Evolutionary conservation across 257 asterid species (phyloP).

Genomic region (Solanum virginianum): DNA sequence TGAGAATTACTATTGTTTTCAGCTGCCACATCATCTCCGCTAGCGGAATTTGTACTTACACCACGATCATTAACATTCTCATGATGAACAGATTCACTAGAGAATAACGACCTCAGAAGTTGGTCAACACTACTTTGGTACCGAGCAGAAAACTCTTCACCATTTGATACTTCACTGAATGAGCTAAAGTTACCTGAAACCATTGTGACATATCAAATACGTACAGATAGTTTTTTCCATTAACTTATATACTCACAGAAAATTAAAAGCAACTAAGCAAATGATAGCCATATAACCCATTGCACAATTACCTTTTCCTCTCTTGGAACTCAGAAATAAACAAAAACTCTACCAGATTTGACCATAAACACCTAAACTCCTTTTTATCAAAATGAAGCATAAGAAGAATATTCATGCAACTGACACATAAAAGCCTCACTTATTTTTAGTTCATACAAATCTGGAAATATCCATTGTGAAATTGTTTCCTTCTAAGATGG

Average conservation of each 20-base stretch:
- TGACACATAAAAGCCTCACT: not conserved
- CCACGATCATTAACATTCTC: slow-evolving; percentile 9
- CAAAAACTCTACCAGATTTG: not conserved
- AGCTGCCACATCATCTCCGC: slow-evolving; percentile 18
- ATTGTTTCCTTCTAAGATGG: not conserved
- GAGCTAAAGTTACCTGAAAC: slow-evolving; percentile 28
- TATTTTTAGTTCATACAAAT: not conserved
- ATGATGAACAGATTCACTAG: slow-evolving; percentile 29
- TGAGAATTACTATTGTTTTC: slow-evolving; percentile 27
- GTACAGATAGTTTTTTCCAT: not conserved
- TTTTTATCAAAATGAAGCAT: not conserved
- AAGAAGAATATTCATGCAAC: not conserved
- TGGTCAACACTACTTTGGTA: slow-evolving; percentile 45
- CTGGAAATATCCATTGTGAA: not conserved
- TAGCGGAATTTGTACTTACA: slow-evolving; percentile 6
- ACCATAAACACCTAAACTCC: not conserved
- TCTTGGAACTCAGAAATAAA: not conserved
- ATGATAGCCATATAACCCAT: not conserved
- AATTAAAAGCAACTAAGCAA: not conserved
- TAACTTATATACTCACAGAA: not conserved
- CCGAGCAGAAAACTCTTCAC: slow-evolving; percentile 29
- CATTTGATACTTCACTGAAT: slow-evolving; percentile 28
- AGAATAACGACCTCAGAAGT: slow-evolving; percentile 37
- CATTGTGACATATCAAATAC: not conserved
- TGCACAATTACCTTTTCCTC: not conserved